Base-by-base conservation (phyloP, 2,329 filamentous ascomycete species). In the Pyricularia pennisetigena region DNA sequence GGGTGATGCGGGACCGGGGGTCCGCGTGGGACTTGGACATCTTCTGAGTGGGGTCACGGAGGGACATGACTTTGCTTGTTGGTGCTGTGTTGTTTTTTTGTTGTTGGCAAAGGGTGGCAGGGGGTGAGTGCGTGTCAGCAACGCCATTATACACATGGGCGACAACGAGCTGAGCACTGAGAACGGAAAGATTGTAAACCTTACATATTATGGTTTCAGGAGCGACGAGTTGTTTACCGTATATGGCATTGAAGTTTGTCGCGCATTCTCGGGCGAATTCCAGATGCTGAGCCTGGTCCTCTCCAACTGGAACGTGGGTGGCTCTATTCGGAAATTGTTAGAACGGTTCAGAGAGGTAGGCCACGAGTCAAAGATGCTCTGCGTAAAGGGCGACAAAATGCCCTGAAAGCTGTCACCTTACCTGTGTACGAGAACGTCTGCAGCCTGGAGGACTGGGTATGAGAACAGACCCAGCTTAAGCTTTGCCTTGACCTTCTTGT, bases 241-340 rank as follows among this genome's bases (percentile, higher is more conserved):
- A 92, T 2, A 85, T 79, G 74, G 91, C 83, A 78, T 98, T 97
- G 81, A 99, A 98, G 75, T 91, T 91, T 69, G 87, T 90, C 9
- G 90, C 95, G 71, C 93, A 90, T 75, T 96, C 90, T 67, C 95
- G 86, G 0, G 94, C 88, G 76, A 98, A 97, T 76, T 99, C 95
- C 26, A 99, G 86, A 78, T 99, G 95, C 74, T 99, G 95, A 68
- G 83, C 84, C 79, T 99, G 95, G 77, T 99, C 95, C 72, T 96
- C 91, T n/a, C 95, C 95, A 1, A 99, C 94, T 12, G 95, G 95
- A 28, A 99, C 94, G 79, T 97, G 92, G 0, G 94, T 97, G 70
- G 94, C 91, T 72, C 90, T 90, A 73, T 69, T 63, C 8, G 23
- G 8, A 65, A 5, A 12, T 20, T 10, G 5, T n/a, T 20, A 23